Conservation (phyloP, 192 early-diverging fungal genomes). For the Mortierella claussenii region DNA sequence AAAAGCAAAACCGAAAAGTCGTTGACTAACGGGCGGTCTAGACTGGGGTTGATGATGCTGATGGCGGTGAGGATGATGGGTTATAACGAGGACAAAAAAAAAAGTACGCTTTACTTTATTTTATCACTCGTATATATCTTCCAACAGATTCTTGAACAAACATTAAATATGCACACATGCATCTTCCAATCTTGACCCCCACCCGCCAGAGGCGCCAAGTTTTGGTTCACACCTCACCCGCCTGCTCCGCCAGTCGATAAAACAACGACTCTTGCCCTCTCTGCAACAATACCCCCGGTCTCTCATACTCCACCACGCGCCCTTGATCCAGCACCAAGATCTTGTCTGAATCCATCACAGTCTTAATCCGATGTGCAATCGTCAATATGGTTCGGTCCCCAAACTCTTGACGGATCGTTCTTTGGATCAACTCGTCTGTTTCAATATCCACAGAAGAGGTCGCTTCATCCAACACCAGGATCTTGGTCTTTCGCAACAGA, state of each 20-base stretch:
- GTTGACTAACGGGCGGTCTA: too few species aligned
- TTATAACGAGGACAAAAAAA: too few species aligned
- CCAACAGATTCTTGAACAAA: too few species aligned
- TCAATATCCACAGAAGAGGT: slow-evolving; percentile 79
- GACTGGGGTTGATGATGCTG: too few species aligned
- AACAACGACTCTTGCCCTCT: slow-evolving; percentile 69
- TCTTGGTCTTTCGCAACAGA: slow-evolving; percentile 67
- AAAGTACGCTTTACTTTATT: too few species aligned
- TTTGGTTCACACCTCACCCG: slow-evolving; percentile 57
- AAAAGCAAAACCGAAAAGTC: background rate
- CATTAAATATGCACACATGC: too few species aligned
- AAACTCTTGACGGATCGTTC: slow-evolving; percentile 82
- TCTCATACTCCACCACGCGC: slow-evolving; percentile 82
- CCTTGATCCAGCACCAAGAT: slow-evolving; percentile 84
- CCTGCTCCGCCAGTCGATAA: slow-evolving; percentile 30
- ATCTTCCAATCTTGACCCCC: too few species aligned
- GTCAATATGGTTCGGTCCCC: slow-evolving; percentile 81
- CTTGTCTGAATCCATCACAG: slow-evolving; percentile 86
- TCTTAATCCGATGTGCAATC: slow-evolving; percentile 91
- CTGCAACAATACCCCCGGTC: slow-evolving; percentile 72
- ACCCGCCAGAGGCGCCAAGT: too few species aligned
- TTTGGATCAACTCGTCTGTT: slow-evolving; percentile 89
- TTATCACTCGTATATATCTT: too few species aligned
- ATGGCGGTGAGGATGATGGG: too few species aligned
- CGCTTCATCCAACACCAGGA: slow-evolving; percentile 58